phyloP scores from a whole-genome alignment of 2,329 filamentous ascomycete genomes.

The Xylogone sp. region DNA sequence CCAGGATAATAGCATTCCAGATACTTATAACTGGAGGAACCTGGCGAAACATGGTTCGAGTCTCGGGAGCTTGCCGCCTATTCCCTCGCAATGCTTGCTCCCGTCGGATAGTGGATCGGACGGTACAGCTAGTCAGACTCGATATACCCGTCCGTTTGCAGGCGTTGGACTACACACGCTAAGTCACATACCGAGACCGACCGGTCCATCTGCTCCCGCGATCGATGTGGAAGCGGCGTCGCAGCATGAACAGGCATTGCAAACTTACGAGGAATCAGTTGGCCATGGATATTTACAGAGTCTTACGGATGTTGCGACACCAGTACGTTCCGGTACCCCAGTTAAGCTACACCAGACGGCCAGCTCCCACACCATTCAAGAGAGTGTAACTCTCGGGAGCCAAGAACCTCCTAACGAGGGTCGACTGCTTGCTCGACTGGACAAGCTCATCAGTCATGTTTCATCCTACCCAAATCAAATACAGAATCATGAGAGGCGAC shows the following conservation, averaged over 20 bases:
- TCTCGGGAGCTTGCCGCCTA: slow-evolving; percentile 24
- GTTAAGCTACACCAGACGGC: background rate
- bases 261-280: slow-evolving; percentile 22
- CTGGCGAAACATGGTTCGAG: slow-evolving; percentile 19
- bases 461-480: slow-evolving; percentile 19
- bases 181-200: slow-evolving; percentile 18
- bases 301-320: slow-evolving; percentile 24
- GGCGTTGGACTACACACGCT: slow-evolving; percentile 22
- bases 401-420: slow-evolving; percentile 8
- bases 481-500: slow-evolving; percentile 52
- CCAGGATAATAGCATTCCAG: slow-evolving; percentile 13
- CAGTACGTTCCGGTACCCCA: slow-evolving; percentile 7
- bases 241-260: slow-evolving; percentile 13
- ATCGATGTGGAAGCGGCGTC: background rate
- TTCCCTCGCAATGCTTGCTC: slow-evolving; percentile 31
- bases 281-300: slow-evolving; percentile 23
- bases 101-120: slow-evolving; percentile 27
- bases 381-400: background rate
- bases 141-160: slow-evolving; percentile 21
- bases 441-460: slow-evolving; percentile 17
- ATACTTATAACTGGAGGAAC: slow-evolving; percentile 23
- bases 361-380: background rate
- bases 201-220: background rate
- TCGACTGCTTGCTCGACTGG: slow-evolving; percentile 16
- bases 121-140: slow-evolving; percentile 19